Conservation (phyloP, 768 basidiomycete species). For the Neoboletus subvelutipes region DNA sequence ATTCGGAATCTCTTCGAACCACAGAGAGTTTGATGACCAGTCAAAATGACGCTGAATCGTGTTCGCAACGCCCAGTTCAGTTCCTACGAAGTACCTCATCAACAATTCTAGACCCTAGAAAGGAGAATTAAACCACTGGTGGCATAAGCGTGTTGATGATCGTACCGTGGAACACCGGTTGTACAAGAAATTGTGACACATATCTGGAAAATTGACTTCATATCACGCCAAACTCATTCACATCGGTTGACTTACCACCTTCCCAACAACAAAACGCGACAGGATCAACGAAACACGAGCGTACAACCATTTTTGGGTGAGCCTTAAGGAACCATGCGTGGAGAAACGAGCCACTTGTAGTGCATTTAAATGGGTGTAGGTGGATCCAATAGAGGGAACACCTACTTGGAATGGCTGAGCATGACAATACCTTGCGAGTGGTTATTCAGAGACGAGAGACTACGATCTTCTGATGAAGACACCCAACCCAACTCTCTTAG, state of each 20-base stretch:
- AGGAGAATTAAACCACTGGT: constrained; percentile 6
- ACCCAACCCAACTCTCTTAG: constrained; percentile 68
- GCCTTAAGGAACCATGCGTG: constrained; percentile 91
- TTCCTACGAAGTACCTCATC: constrained; percentile 84
- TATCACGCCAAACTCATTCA: background rate
- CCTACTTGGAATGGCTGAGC: constrained; percentile 87
- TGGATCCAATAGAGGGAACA: background rate
- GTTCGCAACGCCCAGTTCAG: constrained; percentile 86
- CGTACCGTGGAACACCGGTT: constrained; percentile 59
- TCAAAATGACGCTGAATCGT: constrained; percentile 81
- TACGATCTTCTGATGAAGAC: constrained; percentile 22
- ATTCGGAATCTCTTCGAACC: constrained; percentile 87
- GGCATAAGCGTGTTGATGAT: constrained; percentile 2
- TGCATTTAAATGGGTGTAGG: constrained; percentile 5
- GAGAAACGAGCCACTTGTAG: constrained; percentile 66
- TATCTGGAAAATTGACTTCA: constrained; percentile 45
- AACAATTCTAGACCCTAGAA: constrained; percentile 71
- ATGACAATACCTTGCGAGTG: constrained; percentile 60
- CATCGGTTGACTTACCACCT: constrained; percentile 56
- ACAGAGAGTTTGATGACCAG: constrained; percentile 86
- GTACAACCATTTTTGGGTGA: constrained; percentile 60
- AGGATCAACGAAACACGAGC: constrained; percentile 91
- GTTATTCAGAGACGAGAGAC: constrained; percentile 4
- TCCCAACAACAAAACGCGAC: constrained; percentile 93
- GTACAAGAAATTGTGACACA: constrained; percentile 92